phyloP scores from a whole-genome alignment of 371 early-diverging fungal genomes.

The Sporodiniella umbellata region DNA sequence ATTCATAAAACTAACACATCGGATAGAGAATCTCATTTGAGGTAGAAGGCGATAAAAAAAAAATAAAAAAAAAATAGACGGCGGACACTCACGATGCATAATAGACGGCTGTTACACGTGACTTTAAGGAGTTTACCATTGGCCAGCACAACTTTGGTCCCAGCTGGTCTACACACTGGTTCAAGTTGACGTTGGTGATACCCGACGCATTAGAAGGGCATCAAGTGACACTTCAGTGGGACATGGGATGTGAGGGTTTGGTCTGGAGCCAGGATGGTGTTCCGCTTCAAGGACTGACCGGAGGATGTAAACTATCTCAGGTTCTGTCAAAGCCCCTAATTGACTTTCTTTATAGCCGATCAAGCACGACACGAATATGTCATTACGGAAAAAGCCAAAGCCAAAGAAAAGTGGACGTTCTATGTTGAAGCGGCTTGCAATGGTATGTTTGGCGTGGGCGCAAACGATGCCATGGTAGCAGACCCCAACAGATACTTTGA shows the following conservation, averaged over 20 bases:
- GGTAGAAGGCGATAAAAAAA: too few relatives aligned
- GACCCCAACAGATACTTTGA: slow-evolving; percentile 57
- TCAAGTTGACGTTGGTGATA: slow-evolving; percentile 61
- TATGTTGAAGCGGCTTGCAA: slow-evolving; percentile 93
- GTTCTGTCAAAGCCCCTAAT: too few relatives aligned
- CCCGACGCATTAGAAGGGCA: slow-evolving; percentile 66
- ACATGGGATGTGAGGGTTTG: slow-evolving; percentile 85
- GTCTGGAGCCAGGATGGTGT: slow-evolving; percentile 82
- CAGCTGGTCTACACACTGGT: slow-evolving; percentile 90
- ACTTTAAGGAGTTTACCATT: slow-evolving; percentile 25
- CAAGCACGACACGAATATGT: slow-evolving; percentile 77
- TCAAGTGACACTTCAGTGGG: slow-evolving; percentile 74
- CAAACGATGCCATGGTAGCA: slow-evolving; percentile 64
- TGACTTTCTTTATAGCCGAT: too few relatives aligned
- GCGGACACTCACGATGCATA: too few relatives aligned
- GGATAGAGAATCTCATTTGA: slow-evolving; percentile 45
- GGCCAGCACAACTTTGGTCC: slow-evolving; percentile 38
- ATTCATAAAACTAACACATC: too few relatives aligned
- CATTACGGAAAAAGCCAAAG: slow-evolving; percentile 58
- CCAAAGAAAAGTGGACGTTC: slow-evolving; percentile 64
- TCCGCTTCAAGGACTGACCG: slow-evolving; percentile 89
- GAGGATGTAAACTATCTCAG: slow-evolving; percentile 55
- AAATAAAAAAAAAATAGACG: too few relatives aligned
- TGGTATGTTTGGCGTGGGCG: slow-evolving; percentile 87
- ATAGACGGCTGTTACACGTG: slow-evolving; percentile 41